Conservation (phyloP, 1,284 basidiomycete genomes). For the Mrakiaceae sp. region DNA sequence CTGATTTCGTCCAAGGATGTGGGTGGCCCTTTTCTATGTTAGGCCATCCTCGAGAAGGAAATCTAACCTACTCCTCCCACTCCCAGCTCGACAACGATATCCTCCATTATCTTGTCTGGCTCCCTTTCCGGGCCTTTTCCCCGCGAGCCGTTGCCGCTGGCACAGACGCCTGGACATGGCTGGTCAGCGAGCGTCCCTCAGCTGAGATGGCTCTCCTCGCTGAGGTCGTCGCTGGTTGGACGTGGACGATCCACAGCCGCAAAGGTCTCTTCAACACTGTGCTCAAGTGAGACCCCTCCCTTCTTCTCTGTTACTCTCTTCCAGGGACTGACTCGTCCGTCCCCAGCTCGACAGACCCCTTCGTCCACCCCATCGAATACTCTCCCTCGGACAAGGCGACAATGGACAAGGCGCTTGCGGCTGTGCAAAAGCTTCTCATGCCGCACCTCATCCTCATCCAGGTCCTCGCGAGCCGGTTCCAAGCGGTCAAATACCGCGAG, state of each 20-base stretch:
- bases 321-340: slow-evolving; percentile 9
- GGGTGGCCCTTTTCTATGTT: slow-evolving; percentile 15
- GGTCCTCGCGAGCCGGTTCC: slow-evolving; percentile 83
- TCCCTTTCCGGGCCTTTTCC: slow-evolving; percentile 84
- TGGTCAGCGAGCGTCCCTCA: slow-evolving; percentile 75
- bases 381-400: slow-evolving; percentile 78
- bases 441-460: slow-evolving; percentile 79
- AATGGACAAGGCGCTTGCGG: slow-evolving; percentile 60
- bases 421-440: slow-evolving; percentile 61
- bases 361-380: slow-evolving; percentile 75
- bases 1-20: slow-evolving; percentile 61
- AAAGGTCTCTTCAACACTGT: slow-evolving; percentile 72
- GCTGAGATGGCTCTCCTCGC: slow-evolving; percentile 65
- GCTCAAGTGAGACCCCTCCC: slow-evolving; percentile 53
- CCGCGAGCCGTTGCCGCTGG: slow-evolving; percentile 75
- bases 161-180: slow-evolving; percentile 94
- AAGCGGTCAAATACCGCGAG: slow-evolving; percentile 81
- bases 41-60: not conserved
- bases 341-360: slow-evolving; percentile 70
- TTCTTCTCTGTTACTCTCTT: slow-evolving; percentile 12
- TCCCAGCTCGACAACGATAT: slow-evolving; percentile 70
- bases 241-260: slow-evolving; percentile 59
- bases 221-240: slow-evolving; percentile 82
- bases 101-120: slow-evolving; percentile 71
- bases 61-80: not conserved